Conservation (phyloP, 176 grass and related monocot genomes). For the Oryza glumipatula region DNA sequence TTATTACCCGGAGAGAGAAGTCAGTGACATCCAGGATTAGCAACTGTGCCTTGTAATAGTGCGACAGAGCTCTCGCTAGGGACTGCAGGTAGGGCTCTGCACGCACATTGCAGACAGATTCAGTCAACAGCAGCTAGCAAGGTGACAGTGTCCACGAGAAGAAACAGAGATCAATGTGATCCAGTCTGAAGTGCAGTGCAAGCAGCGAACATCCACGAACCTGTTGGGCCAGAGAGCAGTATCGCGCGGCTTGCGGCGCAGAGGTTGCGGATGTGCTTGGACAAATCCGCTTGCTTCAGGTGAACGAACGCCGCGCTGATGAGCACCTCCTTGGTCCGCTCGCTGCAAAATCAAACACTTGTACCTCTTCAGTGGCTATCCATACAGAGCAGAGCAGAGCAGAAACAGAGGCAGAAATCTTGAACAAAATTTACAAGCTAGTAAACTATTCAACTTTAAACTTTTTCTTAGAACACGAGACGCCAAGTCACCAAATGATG, state of each 20-base stretch:
- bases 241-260: constrained; percentile 80
- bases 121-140: background rate
- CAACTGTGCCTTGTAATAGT: constrained; percentile 71
- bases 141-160: background rate
- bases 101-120: background rate
- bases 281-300: constrained; percentile 72
- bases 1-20: constrained; percentile 76
- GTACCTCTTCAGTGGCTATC: background rate
- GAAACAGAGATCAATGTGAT: background rate
- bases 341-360: constrained; percentile 52
- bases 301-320: constrained; percentile 94
- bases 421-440: background rate
- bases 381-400: constrained; percentile 30
- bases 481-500: background rate
- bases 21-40: constrained; percentile 78
- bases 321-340: constrained; percentile 72
- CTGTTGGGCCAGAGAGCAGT: constrained; percentile 83
- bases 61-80: constrained; percentile 77
- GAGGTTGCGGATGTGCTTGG: constrained; percentile 89
- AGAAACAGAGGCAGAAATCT: background rate
- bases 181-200: background rate
- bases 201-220: constrained; percentile 25
- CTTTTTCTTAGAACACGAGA: constrained; percentile 15
- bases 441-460: too few species aligned
- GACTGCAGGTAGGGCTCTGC: constrained; percentile 89